Evolutionary conservation across 805 yeast species (phyloP), one percentile per base, ranked within the genome.

Genomic region (Saturnispora ahearnii): DNA sequence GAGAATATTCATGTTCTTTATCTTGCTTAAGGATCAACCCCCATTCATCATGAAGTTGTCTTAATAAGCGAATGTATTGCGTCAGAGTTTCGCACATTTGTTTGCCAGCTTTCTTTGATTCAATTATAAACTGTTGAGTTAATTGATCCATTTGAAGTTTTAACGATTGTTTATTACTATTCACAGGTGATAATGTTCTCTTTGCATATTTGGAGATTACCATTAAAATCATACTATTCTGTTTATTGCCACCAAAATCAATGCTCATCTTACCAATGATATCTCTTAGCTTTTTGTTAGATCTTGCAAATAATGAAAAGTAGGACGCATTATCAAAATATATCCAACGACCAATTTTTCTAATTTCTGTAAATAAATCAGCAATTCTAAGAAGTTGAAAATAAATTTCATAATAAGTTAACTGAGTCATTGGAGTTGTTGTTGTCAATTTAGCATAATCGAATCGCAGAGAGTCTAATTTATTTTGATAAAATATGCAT

Each of bases 211-310:
- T 68, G 0, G 78, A 67, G 24, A 78, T 66, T 8, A 70, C 68
- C 3, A 81, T 77, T 46, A 77, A 64, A 26, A 78, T 58, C 10
- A 73, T 64, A 28, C 74, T 77, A 55, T 76, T 78, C 52, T 74
- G 76, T 68, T 77, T 63, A 13, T 73, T 62, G n/a, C 68, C 64
- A 51, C 70, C 70, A 61, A 59, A 64, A 44, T 52, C 53, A 38
- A 58, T 49, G 26, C 60, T 60, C 36, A 61, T 50, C 43, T 53
- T 51, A 11, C 52, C 54, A 13, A 67, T 38, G 8, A 59, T 59
- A 15, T 48, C 56, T 36, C 60, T 64, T 26, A 67, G 48, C 0
- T 49, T 45, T 26, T 60, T 66, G 41, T 59, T 59, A 1, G 57
- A 44, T 24, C 62, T 59, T 15, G 60, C 53, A 56, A 70, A 73